Evolutionary conservation across 148 eudicot species (phyloP).

Genomic region (Chenopodium album): DNA sequence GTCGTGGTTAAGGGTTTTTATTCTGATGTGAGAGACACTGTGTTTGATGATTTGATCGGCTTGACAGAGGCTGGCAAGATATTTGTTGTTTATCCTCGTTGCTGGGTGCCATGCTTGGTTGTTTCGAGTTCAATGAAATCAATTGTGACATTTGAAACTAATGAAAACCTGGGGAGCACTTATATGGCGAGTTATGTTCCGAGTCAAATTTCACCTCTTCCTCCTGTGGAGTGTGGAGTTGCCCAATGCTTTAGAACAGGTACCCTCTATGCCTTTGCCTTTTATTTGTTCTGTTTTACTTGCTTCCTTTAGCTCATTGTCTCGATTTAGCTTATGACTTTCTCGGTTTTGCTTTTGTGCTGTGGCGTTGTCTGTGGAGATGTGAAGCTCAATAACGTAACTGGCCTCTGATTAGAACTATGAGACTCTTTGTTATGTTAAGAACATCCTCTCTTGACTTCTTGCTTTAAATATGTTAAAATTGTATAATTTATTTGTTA

Average conservation of each 20-base stretch:
- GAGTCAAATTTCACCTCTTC: background rate
- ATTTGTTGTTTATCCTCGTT: background rate
- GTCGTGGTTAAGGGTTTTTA: background rate
- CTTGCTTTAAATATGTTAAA: too few species aligned
- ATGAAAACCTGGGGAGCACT: background rate
- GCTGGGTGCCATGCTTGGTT: background rate
- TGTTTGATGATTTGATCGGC: background rate
- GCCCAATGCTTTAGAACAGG: background rate
- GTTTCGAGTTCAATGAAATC: background rate
- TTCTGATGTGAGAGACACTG: background rate
- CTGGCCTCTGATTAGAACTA: too few species aligned
- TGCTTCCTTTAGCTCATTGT: background rate
- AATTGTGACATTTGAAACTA: background rate
- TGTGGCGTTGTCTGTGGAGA: too few species aligned
- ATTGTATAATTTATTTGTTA: too few species aligned
- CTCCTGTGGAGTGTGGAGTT: background rate
- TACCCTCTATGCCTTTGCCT: background rate
- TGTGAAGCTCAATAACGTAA: too few species aligned
- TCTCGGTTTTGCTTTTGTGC: too few species aligned
- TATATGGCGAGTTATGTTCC: background rate
- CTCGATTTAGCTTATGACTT: too few species aligned
- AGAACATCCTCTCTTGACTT: too few species aligned
- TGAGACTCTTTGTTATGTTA: too few species aligned
- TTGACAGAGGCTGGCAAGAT: background rate
- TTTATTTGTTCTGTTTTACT: background rate